phyloP scores from a whole-genome alignment of 176 grass and related monocot species.

The Zizania latifolia region DNA sequence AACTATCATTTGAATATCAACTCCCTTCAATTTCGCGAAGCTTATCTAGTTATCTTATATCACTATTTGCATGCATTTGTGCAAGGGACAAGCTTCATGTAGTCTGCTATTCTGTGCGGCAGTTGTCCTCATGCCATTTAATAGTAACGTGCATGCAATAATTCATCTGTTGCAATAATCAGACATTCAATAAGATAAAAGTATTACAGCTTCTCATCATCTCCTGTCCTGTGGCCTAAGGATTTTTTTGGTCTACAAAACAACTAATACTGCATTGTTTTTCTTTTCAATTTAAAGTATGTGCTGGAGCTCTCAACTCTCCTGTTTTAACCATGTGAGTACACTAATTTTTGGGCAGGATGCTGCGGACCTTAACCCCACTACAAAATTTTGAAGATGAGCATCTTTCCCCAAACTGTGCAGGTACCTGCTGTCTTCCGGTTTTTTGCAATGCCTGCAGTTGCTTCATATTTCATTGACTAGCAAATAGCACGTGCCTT shows the following conservation, averaged over 20 bases:
- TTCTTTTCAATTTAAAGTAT: background rate
- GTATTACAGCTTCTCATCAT: background rate
- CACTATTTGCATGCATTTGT: background rate
- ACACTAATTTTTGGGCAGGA: background rate
- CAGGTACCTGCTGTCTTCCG: background rate
- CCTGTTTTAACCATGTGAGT: background rate
- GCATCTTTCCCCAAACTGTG: background rate
- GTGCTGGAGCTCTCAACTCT: background rate
- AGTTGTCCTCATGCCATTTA: background rate
- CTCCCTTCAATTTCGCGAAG: background rate
- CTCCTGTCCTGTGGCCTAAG: background rate
- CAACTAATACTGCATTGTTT: background rate
- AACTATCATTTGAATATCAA: background rate
- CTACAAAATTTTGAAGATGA: background rate
- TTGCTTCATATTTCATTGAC: background rate
- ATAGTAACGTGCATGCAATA: background rate
- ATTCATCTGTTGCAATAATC: background rate
- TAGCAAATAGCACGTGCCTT: too few relatives aligned
- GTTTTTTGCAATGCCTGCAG: background rate
- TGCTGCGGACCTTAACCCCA: background rate
- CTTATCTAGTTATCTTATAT: background rate
- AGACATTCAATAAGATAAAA: background rate
- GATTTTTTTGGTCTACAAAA: background rate
- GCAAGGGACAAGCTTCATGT: background rate
- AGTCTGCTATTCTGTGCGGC: background rate